Percentiles rank a stretch among this genome's conserved stretches.
These are phyloP conservation scores for Quercus cerris DNA, from an alignment of 306 rosid species.

Conservation along the genomic window DNA sequence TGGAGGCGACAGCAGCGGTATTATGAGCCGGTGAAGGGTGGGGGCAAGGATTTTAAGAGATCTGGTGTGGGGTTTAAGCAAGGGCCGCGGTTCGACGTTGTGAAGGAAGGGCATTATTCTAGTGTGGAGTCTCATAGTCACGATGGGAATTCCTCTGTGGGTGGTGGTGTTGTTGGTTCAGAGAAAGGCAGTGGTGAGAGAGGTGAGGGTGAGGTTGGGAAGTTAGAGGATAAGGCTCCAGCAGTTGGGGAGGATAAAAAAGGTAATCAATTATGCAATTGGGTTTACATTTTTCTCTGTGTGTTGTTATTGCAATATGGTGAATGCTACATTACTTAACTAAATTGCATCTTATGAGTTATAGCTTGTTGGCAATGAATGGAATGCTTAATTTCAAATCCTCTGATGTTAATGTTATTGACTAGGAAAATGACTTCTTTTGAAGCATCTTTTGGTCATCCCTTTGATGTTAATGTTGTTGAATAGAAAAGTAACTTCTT, in stretches of 20 bases:
- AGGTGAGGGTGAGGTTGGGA: constrained; percentile 46
- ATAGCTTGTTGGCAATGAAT: not conserved
- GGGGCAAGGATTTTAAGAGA: constrained; percentile 59
- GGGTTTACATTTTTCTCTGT: not conserved
- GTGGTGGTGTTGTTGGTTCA: constrained; percentile 20
- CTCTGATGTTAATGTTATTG: not conserved
- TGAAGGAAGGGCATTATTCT: constrained; percentile 52
- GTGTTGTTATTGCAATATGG: not conserved
- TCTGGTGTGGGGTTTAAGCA: constrained; percentile 57
- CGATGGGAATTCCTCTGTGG: constrained; percentile 37
- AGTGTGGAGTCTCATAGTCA: constrained; percentile 43
- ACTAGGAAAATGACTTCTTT: not conserved
- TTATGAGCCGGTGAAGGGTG: constrained; percentile 54
- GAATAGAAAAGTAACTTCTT: not conserved
- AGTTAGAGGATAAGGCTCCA: constrained; percentile 41
- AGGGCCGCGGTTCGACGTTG: constrained; percentile 52
- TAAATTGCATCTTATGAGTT: not conserved
- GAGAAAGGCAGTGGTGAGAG: constrained; percentile 51
- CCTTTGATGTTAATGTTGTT: not conserved
- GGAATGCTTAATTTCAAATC: not conserved
- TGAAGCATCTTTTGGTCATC: not conserved
- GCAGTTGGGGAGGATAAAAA: constrained; percentile 42
- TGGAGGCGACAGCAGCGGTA: constrained; percentile 80
- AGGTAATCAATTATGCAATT: constrained; percentile 39
- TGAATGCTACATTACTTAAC: not conserved